A percentile compares a stretch with the other conserved stretches of the same genome.
Evolutionary conservation across 148 eudicot genomes (phyloP).

Genomic region (Polygonum maritimum): DNA sequence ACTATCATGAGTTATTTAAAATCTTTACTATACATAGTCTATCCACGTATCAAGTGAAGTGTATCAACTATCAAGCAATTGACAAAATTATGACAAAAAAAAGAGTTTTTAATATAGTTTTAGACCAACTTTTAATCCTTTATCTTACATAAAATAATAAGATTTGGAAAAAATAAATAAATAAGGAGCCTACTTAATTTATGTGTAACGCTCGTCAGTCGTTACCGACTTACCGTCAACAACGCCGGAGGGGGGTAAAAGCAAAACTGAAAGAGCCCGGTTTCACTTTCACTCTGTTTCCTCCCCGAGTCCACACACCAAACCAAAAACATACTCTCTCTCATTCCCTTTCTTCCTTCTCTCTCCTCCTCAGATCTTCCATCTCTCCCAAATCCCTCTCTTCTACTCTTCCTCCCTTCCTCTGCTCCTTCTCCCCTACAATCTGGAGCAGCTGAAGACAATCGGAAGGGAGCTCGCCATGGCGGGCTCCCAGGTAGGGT

Average conservation of each 20-base stretch:
- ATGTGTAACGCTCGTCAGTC: neutral
- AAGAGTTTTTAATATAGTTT: too few species aligned
- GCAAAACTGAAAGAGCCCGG: neutral
- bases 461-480: conserved; percentile 92
- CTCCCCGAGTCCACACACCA: neutral
- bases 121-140: too few species aligned
- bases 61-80: too few species aligned
- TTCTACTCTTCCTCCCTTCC: neutral
- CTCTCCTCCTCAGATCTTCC: conserved; percentile 9
- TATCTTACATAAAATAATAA: too few species aligned
- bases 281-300: neutral
- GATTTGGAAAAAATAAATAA: too few species aligned
- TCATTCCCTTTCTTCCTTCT: neutral
- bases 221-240: neutral
- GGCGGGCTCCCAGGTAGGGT: conserved; percentile 84
- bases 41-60: too few species aligned
- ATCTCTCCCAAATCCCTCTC: neutral
- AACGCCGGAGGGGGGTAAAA: neutral
- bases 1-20: too few species aligned
- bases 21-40: too few species aligned
- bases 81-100: too few species aligned
- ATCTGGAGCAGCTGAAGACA: conserved; percentile 84
- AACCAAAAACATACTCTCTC: neutral
- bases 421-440: neutral
- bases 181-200: too few species aligned